These are phyloP conservation scores for Nicotiana tabacum DNA, from an alignment of 257 asterid genomes.

Conservation along the genomic window DNA sequence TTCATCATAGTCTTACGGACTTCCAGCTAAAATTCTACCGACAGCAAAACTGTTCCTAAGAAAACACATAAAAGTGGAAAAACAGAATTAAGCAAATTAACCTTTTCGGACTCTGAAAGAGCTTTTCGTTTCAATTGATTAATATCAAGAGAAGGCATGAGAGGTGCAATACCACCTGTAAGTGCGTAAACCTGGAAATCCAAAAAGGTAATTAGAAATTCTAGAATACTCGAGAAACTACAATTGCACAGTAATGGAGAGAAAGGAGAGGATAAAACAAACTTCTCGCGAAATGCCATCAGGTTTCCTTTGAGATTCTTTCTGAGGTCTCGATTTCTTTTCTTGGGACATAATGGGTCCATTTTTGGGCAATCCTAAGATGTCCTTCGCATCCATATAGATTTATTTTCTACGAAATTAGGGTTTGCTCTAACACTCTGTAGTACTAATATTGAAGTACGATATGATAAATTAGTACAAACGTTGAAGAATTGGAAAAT, in stretches of 20 bases:
- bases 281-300: slow-evolving; percentile 99
- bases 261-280: not conserved
- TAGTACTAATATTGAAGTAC: not conserved
- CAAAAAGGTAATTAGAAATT: slow-evolving; percentile 16
- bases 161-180: slow-evolving; percentile 87
- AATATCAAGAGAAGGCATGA: slow-evolving; percentile 76
- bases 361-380: slow-evolving; percentile 80
- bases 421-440: not conserved
- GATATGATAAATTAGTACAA: not conserved
- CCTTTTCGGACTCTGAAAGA: slow-evolving; percentile 84
- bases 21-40: not conserved
- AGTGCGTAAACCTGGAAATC: slow-evolving; percentile 79
- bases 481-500: not conserved
- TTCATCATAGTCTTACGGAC: not conserved
- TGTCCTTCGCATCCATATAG: slow-evolving; percentile 93
- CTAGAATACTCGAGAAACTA: not conserved
- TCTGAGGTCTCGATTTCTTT: slow-evolving; percentile 82
- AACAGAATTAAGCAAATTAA: slow-evolving; percentile 2
- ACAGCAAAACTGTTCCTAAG: not conserved
- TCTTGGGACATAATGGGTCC: slow-evolving; percentile 41
- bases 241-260: not conserved
- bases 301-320: slow-evolving; percentile 94
- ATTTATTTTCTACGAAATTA: slow-evolving; percentile 1
- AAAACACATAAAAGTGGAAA: not conserved
- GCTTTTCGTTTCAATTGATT: slow-evolving; percentile 68